Evolutionary conservation across 2,329 filamentous ascomycete species (phyloP).

Genomic region (Cladosporium oxysporum): DNA sequence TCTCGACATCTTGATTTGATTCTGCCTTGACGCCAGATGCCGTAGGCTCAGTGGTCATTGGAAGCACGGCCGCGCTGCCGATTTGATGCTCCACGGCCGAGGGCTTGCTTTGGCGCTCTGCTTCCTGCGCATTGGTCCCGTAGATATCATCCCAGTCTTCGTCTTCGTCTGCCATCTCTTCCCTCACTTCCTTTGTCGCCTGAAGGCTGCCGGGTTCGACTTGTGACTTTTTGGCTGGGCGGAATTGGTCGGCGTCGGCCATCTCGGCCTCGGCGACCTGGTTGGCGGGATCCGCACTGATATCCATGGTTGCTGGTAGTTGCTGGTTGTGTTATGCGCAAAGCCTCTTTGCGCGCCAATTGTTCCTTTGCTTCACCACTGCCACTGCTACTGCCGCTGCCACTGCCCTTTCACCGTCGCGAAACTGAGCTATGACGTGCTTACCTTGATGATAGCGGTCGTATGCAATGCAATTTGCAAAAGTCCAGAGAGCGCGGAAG

Average conservation of each 20-base stretch:
- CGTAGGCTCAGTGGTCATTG: background rate
- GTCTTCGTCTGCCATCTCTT: conserved; percentile 34
- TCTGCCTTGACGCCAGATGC: background rate
- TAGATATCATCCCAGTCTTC: conserved; percentile 39
- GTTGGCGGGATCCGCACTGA: conserved; percentile 9
- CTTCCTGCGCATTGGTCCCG: conserved; percentile 19
- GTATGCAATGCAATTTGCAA: background rate
- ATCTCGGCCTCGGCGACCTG: conserved; percentile 19
- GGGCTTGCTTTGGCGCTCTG: conserved; percentile 9
- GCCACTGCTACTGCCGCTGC: background rate
- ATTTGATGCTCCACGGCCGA: conserved; percentile 14
- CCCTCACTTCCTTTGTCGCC: conserved; percentile 22
- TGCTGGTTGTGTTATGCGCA: background rate
- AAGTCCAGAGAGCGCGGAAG: background rate
- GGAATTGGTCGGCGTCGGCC: conserved; percentile 15
- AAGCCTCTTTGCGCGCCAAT: background rate
- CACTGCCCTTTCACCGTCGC: background rate
- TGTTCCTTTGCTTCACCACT: background rate
- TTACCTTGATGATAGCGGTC: conserved; percentile 5
- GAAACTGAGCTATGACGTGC: background rate
- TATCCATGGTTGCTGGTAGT: conserved; percentile 14
- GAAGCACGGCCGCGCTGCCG: background rate
- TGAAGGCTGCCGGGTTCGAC: conserved; percentile 13
- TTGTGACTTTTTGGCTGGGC: conserved; percentile 3
- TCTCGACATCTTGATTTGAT: background rate